These are phyloP conservation scores for Candida pini DNA, from an alignment of 805 yeast species.

Conservation along the genomic window DNA sequence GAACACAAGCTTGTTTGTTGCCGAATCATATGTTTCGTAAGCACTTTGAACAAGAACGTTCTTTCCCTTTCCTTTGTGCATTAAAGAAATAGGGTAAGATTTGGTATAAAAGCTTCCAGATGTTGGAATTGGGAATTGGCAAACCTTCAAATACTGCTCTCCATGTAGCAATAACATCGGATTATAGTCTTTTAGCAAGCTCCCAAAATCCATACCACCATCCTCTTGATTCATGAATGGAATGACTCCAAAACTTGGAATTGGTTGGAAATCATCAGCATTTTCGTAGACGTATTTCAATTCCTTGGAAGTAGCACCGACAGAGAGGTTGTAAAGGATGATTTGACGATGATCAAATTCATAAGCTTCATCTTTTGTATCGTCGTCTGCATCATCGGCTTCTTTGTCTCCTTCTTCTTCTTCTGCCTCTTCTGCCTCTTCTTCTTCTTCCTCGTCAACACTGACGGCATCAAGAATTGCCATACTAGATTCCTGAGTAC, in stretches of 20 bases:
- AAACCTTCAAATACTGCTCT: slow-evolving; percentile 82
- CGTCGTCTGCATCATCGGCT: slow-evolving; percentile 38
- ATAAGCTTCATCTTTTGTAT: slow-evolving; percentile 38
- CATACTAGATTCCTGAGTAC: slow-evolving; percentile 74
- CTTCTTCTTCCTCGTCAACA: slow-evolving; percentile 39
- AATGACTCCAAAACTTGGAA: slow-evolving; percentile 88
- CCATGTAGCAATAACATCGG: slow-evolving; percentile 91
- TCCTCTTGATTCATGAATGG: slow-evolving; percentile 68
- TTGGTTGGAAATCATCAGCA: slow-evolving; percentile 68
- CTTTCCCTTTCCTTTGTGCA: slow-evolving; percentile 54
- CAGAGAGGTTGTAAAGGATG: slow-evolving; percentile 80
- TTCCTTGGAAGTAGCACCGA: slow-evolving; percentile 79
- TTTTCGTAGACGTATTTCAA: slow-evolving; percentile 77
- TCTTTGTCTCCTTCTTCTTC: slow-evolving; percentile 42
- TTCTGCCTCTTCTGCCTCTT: slow-evolving; percentile 36
- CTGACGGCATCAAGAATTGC: slow-evolving; percentile 65
- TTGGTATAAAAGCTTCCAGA: slow-evolving; percentile 58
- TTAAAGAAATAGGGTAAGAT: slow-evolving; percentile 62
- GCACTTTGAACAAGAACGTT: slow-evolving; percentile 78
- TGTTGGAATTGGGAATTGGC: slow-evolving; percentile 74
- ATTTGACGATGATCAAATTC: slow-evolving; percentile 62
- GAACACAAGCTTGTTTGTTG: slow-evolving; percentile 65
- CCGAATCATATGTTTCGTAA: slow-evolving; percentile 60
- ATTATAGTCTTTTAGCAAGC: slow-evolving; percentile 72
- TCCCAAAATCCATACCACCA: slow-evolving; percentile 51